A percentile compares a stretch with the other conserved stretches of the same genome.
Conservation (phyloP, 2,329 filamentous ascomycete genomes). For the Fusarium xyrophilum region DNA sequence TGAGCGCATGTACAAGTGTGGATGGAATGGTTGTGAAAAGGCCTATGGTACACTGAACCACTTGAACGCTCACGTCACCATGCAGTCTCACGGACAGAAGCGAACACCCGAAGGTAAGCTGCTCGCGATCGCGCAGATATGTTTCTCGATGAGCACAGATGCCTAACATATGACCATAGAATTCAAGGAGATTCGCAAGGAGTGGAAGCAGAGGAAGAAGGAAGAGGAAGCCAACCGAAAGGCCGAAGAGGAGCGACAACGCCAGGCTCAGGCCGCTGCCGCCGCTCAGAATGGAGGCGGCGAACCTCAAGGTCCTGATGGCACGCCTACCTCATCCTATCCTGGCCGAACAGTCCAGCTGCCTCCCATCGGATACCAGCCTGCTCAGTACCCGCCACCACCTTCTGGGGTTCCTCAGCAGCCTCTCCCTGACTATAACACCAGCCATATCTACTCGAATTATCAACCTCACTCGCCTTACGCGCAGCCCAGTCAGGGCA, state of each 20-base stretch:
- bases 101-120: conserved; percentile 93
- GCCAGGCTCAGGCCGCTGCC: conserved; percentile 55
- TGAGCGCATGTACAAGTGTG: conserved; percentile 99
- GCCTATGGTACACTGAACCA: conserved; percentile 98
- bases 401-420: conserved; percentile 61
- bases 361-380: conserved; percentile 77
- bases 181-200: conserved; percentile 98
- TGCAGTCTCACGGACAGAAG: conserved; percentile 96
- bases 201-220: conserved; percentile 99
- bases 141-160: background rate
- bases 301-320: conserved; percentile 54
- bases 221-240: conserved; percentile 73
- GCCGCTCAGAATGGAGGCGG: conserved; percentile 58
- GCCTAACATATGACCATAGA: conserved; percentile 63
- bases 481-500: conserved; percentile 62
- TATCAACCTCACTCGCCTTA: conserved; percentile 67
- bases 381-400: conserved; percentile 71
- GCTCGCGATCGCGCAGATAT: too few relatives aligned
- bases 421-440: conserved; percentile 62
- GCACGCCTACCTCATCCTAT: conserved; percentile 60
- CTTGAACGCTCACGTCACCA: conserved; percentile 96
- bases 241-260: conserved; percentile 82
- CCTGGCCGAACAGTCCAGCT: conserved; percentile 68
- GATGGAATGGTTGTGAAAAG: conserved; percentile 98
- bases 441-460: conserved; percentile 60